These are phyloP conservation scores for Aphanomyces euteiches DNA, from an alignment of 352 stramenopile species.

Conservation along the genomic window DNA sequence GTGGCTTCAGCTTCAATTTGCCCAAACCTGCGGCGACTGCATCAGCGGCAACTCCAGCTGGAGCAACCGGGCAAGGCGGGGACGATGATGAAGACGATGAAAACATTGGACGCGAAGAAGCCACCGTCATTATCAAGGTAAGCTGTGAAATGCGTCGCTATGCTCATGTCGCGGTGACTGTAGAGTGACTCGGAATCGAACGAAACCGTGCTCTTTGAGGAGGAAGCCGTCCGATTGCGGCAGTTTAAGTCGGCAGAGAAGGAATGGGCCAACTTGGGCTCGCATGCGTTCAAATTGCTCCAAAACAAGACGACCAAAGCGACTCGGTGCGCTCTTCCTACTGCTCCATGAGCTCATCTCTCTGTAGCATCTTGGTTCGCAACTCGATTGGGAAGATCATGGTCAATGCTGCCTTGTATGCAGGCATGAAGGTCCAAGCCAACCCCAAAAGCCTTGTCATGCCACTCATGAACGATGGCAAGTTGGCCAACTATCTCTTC, in stretches of 20 bases:
- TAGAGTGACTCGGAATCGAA: slow-evolving; percentile 55
- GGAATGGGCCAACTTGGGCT: slow-evolving; percentile 81
- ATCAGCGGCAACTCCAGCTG: slow-evolving; percentile 29
- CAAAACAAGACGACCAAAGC: slow-evolving; percentile 71
- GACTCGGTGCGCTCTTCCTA: slow-evolving; percentile 39
- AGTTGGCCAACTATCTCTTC: slow-evolving; percentile 65
- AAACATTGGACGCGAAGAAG: slow-evolving; percentile 74
- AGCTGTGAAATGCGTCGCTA: neutral
- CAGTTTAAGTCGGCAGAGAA: slow-evolving; percentile 86
- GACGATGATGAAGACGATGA: slow-evolving; percentile 68
- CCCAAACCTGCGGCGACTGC: slow-evolving; percentile 23
- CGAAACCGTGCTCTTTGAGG: slow-evolving; percentile 70
- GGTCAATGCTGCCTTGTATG: slow-evolving; percentile 77
- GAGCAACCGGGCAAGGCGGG: slow-evolving; percentile 14
- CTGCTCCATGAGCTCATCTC: neutral
- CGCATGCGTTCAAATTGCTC: slow-evolving; percentile 75
- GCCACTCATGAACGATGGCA: slow-evolving; percentile 55
- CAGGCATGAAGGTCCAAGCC: slow-evolving; percentile 57
- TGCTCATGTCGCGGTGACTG: neutral
- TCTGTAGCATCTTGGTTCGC: slow-evolving; percentile 61
- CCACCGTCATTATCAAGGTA: slow-evolving; percentile 86
- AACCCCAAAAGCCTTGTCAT: slow-evolving; percentile 67
- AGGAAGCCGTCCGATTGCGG: slow-evolving; percentile 52
- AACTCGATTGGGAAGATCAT: slow-evolving; percentile 87
- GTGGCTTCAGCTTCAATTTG: slow-evolving; percentile 33